phyloP scores from a whole-genome alignment of 2,329 filamentous ascomycete genomes.

The Penicillium aurantiogriseum region DNA sequence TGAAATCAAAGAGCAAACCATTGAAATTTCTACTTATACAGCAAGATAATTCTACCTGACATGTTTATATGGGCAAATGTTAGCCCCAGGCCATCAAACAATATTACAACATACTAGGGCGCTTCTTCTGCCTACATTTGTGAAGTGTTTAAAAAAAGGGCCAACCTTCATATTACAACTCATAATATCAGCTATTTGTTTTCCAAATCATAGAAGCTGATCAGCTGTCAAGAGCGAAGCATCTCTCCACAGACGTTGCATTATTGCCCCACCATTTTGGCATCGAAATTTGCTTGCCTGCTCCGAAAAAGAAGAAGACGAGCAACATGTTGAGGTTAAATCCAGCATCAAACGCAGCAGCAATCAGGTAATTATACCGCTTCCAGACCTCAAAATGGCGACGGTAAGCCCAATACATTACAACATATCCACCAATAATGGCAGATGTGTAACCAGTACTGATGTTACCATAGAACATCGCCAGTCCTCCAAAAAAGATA shows the following conservation, averaged over 20 bases:
- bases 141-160: neutral
- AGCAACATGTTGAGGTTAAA: conserved; percentile 63
- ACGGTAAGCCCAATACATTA: conserved; percentile 60
- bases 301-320: conserved; percentile 60
- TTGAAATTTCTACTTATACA: too few species aligned
- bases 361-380: conserved; percentile 61
- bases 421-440: conserved; percentile 60
- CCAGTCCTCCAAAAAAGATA: conserved; percentile 59
- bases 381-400: conserved; percentile 59
- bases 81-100: neutral
- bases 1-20: neutral
- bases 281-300: conserved; percentile 57
- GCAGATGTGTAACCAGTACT: conserved; percentile 58
- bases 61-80: neutral
- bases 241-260: conserved; percentile 54
- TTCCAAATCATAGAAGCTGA: neutral
- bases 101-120: neutral
- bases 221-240: conserved; percentile 51
- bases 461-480: conserved; percentile 61
- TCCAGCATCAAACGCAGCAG: conserved; percentile 61
- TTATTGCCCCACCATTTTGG: conserved; percentile 66
- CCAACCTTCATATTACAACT: neutral
- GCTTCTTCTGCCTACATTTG: neutral
- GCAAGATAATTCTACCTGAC: neutral
- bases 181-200: neutral